A percentile compares a stretch with the other conserved stretches of the same genome.
Conservation (phyloP, 805 yeast species). For the Millerago galiae region DNA sequence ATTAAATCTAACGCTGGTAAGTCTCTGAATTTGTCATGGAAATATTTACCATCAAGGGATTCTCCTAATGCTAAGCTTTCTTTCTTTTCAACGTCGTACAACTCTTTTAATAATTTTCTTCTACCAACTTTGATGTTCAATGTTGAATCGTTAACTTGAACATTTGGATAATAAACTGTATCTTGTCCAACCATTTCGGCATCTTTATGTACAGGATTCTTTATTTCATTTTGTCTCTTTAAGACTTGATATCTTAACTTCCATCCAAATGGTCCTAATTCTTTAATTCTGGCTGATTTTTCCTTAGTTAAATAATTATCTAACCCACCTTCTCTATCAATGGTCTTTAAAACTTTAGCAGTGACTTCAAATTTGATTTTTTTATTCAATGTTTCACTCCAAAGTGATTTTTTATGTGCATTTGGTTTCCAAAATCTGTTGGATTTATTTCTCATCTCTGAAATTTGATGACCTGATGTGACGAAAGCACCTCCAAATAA, state of each 20-base stretch:
- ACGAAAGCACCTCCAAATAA: conserved; percentile 85
- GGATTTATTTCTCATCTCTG: conserved; percentile 69
- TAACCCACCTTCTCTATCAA: conserved; percentile 90
- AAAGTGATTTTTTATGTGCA: conserved; percentile 63
- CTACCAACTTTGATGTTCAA: conserved; percentile 54
- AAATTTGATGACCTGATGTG: conserved; percentile 67
- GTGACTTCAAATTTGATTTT: conserved; percentile 54
- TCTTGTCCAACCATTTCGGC: conserved; percentile 28
- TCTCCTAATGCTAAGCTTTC: conserved; percentile 38
- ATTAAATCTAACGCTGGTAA: conserved; percentile 44
- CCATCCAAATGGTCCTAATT: conserved; percentile 93
- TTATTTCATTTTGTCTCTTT: conserved; percentile 33
- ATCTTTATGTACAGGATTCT: conserved; percentile 33
- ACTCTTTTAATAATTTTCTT: conserved; percentile 48
- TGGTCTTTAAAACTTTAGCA: conserved; percentile 77
- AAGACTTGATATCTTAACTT: conserved; percentile 71
- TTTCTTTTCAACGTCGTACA: conserved; percentile 45
- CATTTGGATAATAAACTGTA: conserved; percentile 45
- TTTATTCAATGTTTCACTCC: conserved; percentile 73
- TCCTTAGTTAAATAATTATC: conserved; percentile 86
- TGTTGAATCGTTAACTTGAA: conserved; percentile 30
- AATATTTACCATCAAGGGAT: conserved; percentile 39
- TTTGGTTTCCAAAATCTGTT: conserved; percentile 81
- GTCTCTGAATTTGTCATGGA: conserved; percentile 34
- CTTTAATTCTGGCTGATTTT: conserved; percentile 83